Base-by-base conservation (phyloP, 306 rosid species). In the Geum urbanum region DNA sequence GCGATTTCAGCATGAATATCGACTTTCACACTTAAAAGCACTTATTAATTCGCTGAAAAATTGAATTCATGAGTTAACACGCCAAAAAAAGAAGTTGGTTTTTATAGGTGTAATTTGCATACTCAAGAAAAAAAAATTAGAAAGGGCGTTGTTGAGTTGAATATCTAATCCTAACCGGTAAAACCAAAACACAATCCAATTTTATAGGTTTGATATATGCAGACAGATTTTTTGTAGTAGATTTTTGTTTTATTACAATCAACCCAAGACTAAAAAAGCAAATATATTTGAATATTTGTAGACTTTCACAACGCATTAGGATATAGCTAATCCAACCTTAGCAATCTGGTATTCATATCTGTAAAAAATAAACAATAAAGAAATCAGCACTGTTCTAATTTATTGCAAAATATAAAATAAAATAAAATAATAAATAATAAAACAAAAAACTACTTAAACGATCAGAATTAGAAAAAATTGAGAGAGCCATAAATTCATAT, bases 401-500 rank as follows among this genome's bases (percentile, higher is more conserved):
- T 3, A 35, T 16, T 15, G 9, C 10, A 67, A 49, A 37, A 16
- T 2, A 45, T 44, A n/a, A n/a, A n/a, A n/a, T n/a, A n/a, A n/a
- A 27, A 4, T 47, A 8, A 45, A 65, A n/a, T 22, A 27, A 4
- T 6, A 47, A n/a, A n/a, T n/a, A 14, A 4, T 27, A 10, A 44
- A 6, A 55, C 5, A 24, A 56, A 57, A 53, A 27, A 27, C 32
- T 27, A 27, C 19, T 35, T 43, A 56, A 70, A 56, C 66, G 66
- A 45, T 70, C 66, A 70, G 74, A 44, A 56, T 43, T 56, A 70
- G 65, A 44, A n/a, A n/a, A n/a, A 55, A 70, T 16, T 15, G 53
- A 55, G 53, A 55, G 55, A 44, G 65, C 74, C 54, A 56, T 55
- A 43, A 43, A 70, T 41, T 41, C 54, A 41, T 54, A 43, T 41